A percentile compares a stretch with the other conserved stretches of the same genome.
phyloP scores from a whole-genome alignment of 2,329 filamentous ascomycete genomes.

The Aureobasidium sp. region DNA sequence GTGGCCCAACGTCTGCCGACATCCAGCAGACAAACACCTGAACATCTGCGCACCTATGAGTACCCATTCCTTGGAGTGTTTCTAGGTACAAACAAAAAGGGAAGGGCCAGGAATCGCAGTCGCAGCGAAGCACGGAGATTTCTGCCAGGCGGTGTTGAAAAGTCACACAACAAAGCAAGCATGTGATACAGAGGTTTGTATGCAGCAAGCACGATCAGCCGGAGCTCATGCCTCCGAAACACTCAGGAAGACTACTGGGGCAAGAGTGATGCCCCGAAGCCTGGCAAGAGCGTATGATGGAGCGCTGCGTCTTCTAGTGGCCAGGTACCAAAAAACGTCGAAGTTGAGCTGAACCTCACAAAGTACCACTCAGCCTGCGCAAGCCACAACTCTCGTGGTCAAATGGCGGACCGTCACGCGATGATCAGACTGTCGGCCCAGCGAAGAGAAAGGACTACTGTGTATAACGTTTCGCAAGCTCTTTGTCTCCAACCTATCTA shows the following conservation, averaged over 20 bases:
- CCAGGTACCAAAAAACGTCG: background rate
- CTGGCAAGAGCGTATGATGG: background rate
- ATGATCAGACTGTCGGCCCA: background rate
- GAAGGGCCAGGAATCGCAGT: background rate
- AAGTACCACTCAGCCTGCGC: background rate
- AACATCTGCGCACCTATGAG: background rate
- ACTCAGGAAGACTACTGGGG: no score
- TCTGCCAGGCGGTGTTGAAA: background rate
- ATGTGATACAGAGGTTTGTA: background rate
- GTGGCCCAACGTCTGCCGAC: conserved; percentile 8
- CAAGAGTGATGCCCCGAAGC: background rate
- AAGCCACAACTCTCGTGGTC: background rate
- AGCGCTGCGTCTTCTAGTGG: background rate
- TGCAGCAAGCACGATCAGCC: background rate
- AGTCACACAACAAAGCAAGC: background rate
- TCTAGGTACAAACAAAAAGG: background rate
- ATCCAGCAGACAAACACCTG: background rate
- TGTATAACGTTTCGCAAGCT: background rate
- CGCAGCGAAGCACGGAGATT: background rate
- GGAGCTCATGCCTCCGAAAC: background rate
- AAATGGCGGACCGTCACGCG: background rate
- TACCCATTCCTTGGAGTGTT: background rate
- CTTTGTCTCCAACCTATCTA: background rate
- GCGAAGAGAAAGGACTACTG: background rate
- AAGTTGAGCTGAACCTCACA: background rate